Evolutionary conservation across 2,329 filamentous ascomycete species (phyloP).

Genomic region (Celoporthe dispersa): DNA sequence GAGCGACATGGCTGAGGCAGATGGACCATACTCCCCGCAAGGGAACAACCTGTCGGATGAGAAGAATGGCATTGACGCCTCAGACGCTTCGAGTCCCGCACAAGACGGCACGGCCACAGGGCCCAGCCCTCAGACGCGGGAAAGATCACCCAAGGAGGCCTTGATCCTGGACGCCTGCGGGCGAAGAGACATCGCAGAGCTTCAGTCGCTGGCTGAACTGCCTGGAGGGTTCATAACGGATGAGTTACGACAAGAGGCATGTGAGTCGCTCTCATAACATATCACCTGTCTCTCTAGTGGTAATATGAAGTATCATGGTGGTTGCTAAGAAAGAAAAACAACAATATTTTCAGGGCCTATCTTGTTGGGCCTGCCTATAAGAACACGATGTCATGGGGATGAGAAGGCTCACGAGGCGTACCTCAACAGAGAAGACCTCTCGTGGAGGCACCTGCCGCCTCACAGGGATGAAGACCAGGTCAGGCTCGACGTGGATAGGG

Average conservation of each 20-base stretch:
- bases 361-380: constrained; percentile 51
- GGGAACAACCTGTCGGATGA: not conserved
- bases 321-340: constrained; percentile 3
- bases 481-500: constrained; percentile 86
- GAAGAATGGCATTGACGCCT: not conserved
- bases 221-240: constrained; percentile 71
- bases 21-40: not conserved
- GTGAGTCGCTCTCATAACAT: constrained; percentile 59
- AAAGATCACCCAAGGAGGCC: constrained; percentile 41
- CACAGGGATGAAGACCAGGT: constrained; percentile 93
- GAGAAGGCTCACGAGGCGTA: constrained; percentile 31
- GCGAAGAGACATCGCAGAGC: constrained; percentile 56
- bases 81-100: not conserved
- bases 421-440: constrained; percentile 32
- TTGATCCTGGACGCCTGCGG: constrained; percentile 65
- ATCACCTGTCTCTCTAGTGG: not conserved
- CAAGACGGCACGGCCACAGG: not conserved
- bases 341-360: constrained; percentile 61
- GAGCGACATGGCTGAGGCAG: constrained; percentile 16
- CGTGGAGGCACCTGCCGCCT: constrained; percentile 68
- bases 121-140: no score
- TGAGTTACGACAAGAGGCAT: constrained; percentile 72
- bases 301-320: not conserved
- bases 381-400: constrained; percentile 29
- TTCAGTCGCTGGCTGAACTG: constrained; percentile 64